Conservation (phyloP, 176 grass and related monocot genomes). For the Musa beccarii region DNA sequence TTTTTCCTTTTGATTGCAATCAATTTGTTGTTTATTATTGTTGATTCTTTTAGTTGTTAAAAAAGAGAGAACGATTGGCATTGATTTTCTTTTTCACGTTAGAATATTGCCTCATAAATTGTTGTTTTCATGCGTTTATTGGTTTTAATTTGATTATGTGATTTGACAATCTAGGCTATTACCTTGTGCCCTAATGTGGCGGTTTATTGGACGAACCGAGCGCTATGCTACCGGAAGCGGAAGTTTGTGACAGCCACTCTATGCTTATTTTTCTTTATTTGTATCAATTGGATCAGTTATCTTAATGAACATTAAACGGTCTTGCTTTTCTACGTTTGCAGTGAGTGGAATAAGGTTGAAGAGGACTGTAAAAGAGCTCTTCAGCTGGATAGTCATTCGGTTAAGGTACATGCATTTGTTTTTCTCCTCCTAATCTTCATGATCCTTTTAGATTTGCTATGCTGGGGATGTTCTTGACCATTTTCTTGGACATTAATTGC, state of each 20-base stretch:
- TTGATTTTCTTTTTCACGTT: not conserved
- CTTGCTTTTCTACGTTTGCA: conserved; percentile 22
- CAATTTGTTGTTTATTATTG: not conserved
- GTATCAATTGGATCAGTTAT: not conserved
- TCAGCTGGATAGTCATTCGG: conserved; percentile 46
- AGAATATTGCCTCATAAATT: not conserved
- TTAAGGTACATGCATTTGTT: conserved; percentile 37
- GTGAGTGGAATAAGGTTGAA: conserved; percentile 80
- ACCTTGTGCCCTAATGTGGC: conserved; percentile 62
- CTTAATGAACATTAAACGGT: conserved; percentile 1
- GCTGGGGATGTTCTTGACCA: no score
- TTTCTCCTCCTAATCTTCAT: not conserved
- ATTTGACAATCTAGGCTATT: conserved; percentile 50
- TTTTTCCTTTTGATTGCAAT: not conserved
- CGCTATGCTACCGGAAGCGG: conserved; percentile 49
- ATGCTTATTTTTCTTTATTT: not conserved
- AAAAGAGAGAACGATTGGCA: not conserved
- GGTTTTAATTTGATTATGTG: not conserved
- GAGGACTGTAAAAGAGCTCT: conserved; percentile 81
- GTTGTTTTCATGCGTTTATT: not conserved
- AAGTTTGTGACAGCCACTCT: conserved; percentile 36
- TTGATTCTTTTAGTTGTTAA: not conserved
- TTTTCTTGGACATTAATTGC: not conserved
- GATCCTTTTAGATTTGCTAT: not conserved
- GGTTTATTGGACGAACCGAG: conserved; percentile 77